Conservation (phyloP, 305 asterid species). For the Rubia peregrina region DNA sequence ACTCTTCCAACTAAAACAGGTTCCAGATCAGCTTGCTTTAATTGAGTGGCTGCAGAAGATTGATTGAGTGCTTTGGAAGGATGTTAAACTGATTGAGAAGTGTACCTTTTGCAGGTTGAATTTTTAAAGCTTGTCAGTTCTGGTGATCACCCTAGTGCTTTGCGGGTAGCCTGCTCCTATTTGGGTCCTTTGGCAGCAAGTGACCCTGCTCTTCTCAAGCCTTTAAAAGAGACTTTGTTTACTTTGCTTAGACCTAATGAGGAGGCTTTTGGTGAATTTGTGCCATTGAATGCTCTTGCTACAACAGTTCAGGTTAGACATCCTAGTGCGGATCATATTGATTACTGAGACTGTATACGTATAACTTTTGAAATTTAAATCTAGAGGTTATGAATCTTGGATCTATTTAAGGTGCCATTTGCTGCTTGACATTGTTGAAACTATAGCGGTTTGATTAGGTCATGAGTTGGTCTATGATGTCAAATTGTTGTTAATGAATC, state of each 20-base stretch:
- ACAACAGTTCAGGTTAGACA: slow-evolving; percentile 77
- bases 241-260: slow-evolving; percentile 71
- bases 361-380: background rate
- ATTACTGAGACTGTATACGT: background rate
- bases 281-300: slow-evolving; percentile 75
- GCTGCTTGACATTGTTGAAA: background rate
- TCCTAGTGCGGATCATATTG: background rate
- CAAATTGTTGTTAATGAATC: background rate
- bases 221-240: slow-evolving; percentile 79
- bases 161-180: slow-evolving; percentile 75
- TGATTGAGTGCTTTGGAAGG: background rate
- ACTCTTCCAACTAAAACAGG: slow-evolving; percentile 94
- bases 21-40: slow-evolving; percentile 20
- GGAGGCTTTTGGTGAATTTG: slow-evolving; percentile 45
- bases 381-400: background rate
- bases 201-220: slow-evolving; percentile 63
- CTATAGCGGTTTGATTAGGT: background rate
- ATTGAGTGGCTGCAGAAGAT: slow-evolving; percentile 2
- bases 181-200: slow-evolving; percentile 93
- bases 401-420: background rate
- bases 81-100: background rate
- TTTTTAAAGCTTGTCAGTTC: slow-evolving; percentile 65
- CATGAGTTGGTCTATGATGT: background rate
- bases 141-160: slow-evolving; percentile 71
- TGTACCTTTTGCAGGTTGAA: slow-evolving; percentile 62